Evolutionary conservation across 2,329 filamentous ascomycete species (phyloP), one percentile per base, ranked within the genome.

Genomic region (Paraconiothyrium sp.): DNA sequence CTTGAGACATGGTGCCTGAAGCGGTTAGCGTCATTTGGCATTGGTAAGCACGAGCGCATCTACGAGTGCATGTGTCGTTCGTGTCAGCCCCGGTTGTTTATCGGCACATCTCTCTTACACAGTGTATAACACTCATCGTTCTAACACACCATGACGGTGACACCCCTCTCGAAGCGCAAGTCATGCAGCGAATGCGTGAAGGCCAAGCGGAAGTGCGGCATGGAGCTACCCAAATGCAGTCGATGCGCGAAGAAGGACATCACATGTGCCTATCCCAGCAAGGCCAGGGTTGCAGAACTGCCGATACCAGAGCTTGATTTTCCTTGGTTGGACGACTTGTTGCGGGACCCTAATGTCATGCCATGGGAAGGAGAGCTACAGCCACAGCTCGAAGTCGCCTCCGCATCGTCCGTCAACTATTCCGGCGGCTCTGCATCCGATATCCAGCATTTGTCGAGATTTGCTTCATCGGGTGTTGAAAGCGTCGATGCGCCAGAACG

Each of bases 311-410:
- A 66, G 34, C 50, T 67, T 5, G 67, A 69, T 5, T 67, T 67
- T 46, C 61, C 63, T 11, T 69, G 64, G 67, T 47, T 68, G 30
- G 60, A 70, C 30, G 61, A 64, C 20, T 13, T 70, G 24, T 59
- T 68, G 43, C 34, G 41, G 13, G 60, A 67, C 46, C 59, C 65
- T 3, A 46, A 54, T 16, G 39, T 62, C 37, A 24, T 60, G 11
- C 59, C 67, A 16, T 68, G 66, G 65, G 55, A 59, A 9, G 67
- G 65, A 3, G 32, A 16, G 5, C 60, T 68, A 43, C 57, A 62
- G 52, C 46, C 56, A 39, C 59, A 61, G 16, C 49, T 62, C n/a
- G 55, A 56, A 13, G 30, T 43, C 6, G 27, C 49, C n/a, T 30
- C 37, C 43, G 50, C 50, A 47, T 49, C 59, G 20, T 35, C 50